These are phyloP conservation scores for Eutypella sp. DNA, from an alignment of 2,329 filamentous ascomycete genomes.

Conservation along the genomic window DNA sequence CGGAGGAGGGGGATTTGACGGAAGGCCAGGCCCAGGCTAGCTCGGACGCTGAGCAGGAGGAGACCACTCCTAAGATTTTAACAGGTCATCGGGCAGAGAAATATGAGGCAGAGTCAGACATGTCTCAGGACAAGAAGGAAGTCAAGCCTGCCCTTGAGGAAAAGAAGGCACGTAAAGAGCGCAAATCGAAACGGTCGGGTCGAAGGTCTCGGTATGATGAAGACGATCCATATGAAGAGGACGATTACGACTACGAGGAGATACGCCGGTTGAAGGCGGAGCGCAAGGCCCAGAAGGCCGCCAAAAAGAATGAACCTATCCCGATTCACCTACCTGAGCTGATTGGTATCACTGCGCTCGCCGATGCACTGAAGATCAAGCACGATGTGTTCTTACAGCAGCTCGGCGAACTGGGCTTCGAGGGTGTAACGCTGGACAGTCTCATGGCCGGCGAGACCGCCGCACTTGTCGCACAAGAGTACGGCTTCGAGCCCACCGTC, in stretches of 20 bases:
- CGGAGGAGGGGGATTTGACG: too few relatives aligned
- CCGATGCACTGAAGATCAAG: slow-evolving; percentile 66
- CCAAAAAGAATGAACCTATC: slow-evolving; percentile 37
- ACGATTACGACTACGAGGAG: slow-evolving; percentile 33
- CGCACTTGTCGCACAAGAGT: slow-evolving; percentile 84
- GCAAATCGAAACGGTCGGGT: slow-evolving; percentile 10
- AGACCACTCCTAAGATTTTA: too few relatives aligned
- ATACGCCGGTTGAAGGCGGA: slow-evolving; percentile 36
- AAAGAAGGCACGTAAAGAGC: slow-evolving; percentile 3
- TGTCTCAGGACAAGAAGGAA: slow-evolving; percentile 2
- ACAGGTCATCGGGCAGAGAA: slow-evolving; percentile 5
- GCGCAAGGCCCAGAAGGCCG: slow-evolving; percentile 35
- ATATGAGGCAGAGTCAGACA: too few relatives aligned
- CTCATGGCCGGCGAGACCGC: slow-evolving; percentile 89
- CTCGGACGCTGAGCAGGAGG: too few relatives aligned
- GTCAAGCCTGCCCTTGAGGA: slow-evolving; percentile 5
- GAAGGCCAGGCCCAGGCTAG: too few relatives aligned
- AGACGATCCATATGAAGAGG: slow-evolving; percentile 26
- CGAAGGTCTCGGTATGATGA: slow-evolving; percentile 5
- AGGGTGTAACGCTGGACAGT: slow-evolving; percentile 75
- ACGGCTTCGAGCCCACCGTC: slow-evolving; percentile 81
- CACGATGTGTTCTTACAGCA: slow-evolving; percentile 67
- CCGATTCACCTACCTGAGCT: slow-evolving; percentile 80
- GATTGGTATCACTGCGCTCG: slow-evolving; percentile 81
- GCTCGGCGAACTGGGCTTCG: slow-evolving; percentile 82